These are phyloP conservation scores for Diplodia seriata DNA, from an alignment of 2,329 filamentous ascomycete species.

Conservation along the genomic window DNA sequence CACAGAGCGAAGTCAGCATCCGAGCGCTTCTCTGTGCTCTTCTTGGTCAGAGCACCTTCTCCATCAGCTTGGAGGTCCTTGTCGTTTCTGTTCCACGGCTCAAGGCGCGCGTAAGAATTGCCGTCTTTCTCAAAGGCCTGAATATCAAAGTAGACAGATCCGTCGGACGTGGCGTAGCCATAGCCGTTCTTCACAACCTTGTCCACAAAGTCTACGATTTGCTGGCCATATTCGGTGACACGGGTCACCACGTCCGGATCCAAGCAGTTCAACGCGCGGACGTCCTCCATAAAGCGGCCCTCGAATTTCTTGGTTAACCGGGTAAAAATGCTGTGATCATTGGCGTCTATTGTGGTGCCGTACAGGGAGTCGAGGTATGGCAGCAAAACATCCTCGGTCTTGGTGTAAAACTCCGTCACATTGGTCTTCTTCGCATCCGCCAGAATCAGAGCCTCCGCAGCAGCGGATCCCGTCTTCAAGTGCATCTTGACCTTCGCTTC, in stretches of 20 bases:
- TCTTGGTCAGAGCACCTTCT: conserved; percentile 76
- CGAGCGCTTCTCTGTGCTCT: conserved; percentile 71
- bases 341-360: conserved; percentile 63
- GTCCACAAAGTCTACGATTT: conserved; percentile 86
- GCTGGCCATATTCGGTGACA: conserved; percentile 89
- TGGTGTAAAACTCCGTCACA: conserved; percentile 60
- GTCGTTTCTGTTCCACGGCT: conserved; percentile 85
- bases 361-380: conserved; percentile 77
- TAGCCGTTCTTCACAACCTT: conserved; percentile 84
- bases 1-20: conserved; percentile 89
- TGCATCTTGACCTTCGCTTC: conserved; percentile 94
- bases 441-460: conserved; percentile 57
- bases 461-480: conserved; percentile 66
- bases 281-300: conserved; percentile 84
- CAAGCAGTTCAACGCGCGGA: conserved; percentile 84
- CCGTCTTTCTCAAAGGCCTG: conserved; percentile 81
- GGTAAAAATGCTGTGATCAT: conserved; percentile 80
- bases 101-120: conserved; percentile 83
- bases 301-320: conserved; percentile 87
- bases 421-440: conserved; percentile 38
- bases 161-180: conserved; percentile 76
- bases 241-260: conserved; percentile 81
- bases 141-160: conserved; percentile 95
- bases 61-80: conserved; percentile 85
- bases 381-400: conserved; percentile 72